Base-by-base conservation (phyloP, 768 basidiomycete species). In the Pleurotus platypus region DNA sequence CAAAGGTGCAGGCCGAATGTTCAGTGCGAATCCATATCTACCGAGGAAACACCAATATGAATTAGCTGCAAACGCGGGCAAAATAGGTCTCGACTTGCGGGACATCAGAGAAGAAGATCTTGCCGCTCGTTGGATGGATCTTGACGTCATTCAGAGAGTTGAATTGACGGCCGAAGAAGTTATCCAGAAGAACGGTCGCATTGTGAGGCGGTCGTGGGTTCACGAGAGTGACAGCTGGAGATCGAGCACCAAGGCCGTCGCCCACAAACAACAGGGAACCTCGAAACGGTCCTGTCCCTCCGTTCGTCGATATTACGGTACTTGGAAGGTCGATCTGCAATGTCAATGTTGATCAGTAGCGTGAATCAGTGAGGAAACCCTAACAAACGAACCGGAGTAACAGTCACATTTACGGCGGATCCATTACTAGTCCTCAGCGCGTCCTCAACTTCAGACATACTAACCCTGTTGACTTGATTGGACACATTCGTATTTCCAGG, bases 81-180 rank as follows among this genome's bases (percentile, higher is more conserved):
- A n/a, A 22, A 16, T 13, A 9, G 9, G 13, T 2, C 11, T 45
- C 2, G n/a, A 45, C 83, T 46, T 72, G 90, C 81, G 75, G 72
- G n/a, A 76, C 74, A 63, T 93, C 90, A 0, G 90, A 92, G 70
- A 92, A 90, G 72, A 87, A 90, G 2, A 92, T 61, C 37, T 81
- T 81, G 37, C 83, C 83, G 58, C 79, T 86, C 11, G 30, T 35
- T 1, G 87, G 88, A 50, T 90, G 84, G 3, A 90, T 74, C 62
- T 88, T 90, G 58, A 87, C 76, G 60, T 94, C 90, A 66, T 91
- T 90, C 49, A 92, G 66, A 1, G 89, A 90, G 69, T 89, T 91
- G 72, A 91, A 92, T 61, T 90, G 89, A 2, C 87, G 75, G 1
- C 89, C 89, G 62, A 81, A 87, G 70, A 79, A 90, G 71, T 91